Percentiles rank a stretch among this genome's conserved stretches.
Evolutionary conservation across 176 grass and related monocot species (phyloP).

Genomic region (Puya raimondii): DNA sequence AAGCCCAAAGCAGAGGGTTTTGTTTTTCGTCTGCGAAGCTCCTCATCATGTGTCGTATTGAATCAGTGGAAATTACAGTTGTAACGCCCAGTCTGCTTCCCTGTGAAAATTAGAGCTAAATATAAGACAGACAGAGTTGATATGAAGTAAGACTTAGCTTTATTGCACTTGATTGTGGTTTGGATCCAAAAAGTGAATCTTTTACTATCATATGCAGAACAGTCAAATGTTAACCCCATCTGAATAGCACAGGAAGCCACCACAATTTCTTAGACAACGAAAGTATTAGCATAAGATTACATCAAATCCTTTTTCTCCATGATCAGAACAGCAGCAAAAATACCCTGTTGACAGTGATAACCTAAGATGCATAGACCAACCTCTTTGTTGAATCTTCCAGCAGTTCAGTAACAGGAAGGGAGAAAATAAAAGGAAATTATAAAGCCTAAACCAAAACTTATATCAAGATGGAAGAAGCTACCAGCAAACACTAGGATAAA

Average conservation of each 20-base stretch:
- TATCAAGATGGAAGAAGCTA: no score
- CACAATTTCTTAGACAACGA: neutral
- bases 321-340: neutral
- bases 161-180: no score
- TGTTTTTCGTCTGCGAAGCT: slow-evolving; percentile 76
- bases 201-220: no score
- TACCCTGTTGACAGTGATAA: neutral
- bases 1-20: slow-evolving; percentile 84
- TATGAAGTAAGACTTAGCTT: no score
- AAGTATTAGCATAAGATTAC: neutral
- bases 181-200: no score
- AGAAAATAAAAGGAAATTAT: no score
- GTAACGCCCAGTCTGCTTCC: slow-evolving; percentile 84
- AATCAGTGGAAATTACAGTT: slow-evolving; percentile 88
- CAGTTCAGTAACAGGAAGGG: neutral
- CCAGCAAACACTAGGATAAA: no score
- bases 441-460: no score
- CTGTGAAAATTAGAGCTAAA: slow-evolving; percentile 18
- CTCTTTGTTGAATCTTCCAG: neutral
- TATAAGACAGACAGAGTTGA: no score
- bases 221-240: no score
- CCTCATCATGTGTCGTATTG: slow-evolving; percentile 97
- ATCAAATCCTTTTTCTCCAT: neutral
- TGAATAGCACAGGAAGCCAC: neutral
- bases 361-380: neutral